phyloP scores from a whole-genome alignment of 2,329 filamentous ascomycete species.

The Albifimbria verrucaria region DNA sequence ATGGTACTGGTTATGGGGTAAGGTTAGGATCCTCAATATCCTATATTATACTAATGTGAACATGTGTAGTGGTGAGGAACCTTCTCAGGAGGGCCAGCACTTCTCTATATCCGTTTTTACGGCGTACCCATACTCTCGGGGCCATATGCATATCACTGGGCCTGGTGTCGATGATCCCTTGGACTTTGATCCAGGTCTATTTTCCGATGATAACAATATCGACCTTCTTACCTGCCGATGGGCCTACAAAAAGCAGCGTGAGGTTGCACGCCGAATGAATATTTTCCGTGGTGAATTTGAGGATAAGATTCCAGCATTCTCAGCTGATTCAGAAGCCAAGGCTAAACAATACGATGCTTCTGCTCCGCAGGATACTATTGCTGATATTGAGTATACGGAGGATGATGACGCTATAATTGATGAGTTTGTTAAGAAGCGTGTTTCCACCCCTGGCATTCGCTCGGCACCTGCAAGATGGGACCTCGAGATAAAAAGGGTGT shows the following conservation, averaged over 20 bases:
- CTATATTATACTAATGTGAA: neutral
- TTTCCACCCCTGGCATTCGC: slow-evolving; percentile 48
- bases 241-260: slow-evolving; percentile 1
- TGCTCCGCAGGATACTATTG: neutral
- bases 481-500: slow-evolving; percentile 39
- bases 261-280: neutral
- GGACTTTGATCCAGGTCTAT: neutral
- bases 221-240: neutral
- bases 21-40: neutral
- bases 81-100: slow-evolving; percentile 40
- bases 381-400: slow-evolving; percentile 12
- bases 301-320: neutral
- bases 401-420: neutral
- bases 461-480: slow-evolving; percentile 53
- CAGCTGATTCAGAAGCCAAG: neutral
- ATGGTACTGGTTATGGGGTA: slow-evolving; percentile 14
- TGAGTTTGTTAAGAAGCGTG: neutral
- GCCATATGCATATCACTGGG: slow-evolving; percentile 1
- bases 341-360: neutral
- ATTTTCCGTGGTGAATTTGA: neutral
- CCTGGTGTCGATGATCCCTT: neutral
- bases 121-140: neutral
- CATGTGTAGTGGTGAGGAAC: slow-evolving; percentile 33
- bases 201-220: neutral
- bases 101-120: slow-evolving; percentile 28